phyloP scores from a whole-genome alignment of 495 filamentous ascomycete genomes.

The Hyaloscypha variabilis region DNA sequence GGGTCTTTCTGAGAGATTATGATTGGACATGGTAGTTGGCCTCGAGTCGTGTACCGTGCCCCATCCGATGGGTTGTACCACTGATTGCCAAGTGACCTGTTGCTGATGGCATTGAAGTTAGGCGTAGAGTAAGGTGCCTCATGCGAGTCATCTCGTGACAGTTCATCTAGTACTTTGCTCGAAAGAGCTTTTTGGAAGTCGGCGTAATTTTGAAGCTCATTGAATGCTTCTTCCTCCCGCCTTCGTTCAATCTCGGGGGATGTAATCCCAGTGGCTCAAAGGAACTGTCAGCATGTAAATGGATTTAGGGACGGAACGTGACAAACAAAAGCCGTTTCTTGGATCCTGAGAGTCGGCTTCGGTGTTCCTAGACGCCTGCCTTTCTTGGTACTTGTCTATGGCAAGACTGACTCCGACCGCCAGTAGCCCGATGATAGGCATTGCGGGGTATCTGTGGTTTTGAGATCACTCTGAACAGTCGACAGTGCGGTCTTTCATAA shows the following conservation, averaged over 20 bases:
- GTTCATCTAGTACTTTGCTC: slow-evolving; percentile 18
- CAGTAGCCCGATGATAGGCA: slow-evolving; percentile 11
- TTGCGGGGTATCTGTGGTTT: background rate
- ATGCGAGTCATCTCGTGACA: background rate
- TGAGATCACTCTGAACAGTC: background rate
- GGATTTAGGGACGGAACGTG: background rate
- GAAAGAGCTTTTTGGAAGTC: slow-evolving; percentile 25
- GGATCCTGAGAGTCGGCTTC: background rate
- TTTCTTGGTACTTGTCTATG: slow-evolving; percentile 9
- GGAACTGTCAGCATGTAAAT: background rate
- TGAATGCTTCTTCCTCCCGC: slow-evolving; percentile 22
- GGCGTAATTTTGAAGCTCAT: slow-evolving; percentile 25
- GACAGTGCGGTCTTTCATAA: background rate
- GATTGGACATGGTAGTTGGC: slow-evolving; percentile 12
- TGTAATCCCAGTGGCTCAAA: background rate
- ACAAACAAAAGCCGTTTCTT: background rate
- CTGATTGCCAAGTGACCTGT: background rate
- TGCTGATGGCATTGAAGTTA: background rate
- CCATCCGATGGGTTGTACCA: background rate
- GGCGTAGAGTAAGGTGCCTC: background rate
- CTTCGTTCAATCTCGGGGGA: background rate
- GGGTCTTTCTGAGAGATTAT: slow-evolving; percentile 36
- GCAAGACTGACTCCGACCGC: slow-evolving; percentile 14
- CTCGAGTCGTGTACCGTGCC: background rate
- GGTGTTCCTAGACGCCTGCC: background rate